phyloP scores from a whole-genome alignment of 352 stramenopile species.

The Aphanomyces cochlioides region DNA sequence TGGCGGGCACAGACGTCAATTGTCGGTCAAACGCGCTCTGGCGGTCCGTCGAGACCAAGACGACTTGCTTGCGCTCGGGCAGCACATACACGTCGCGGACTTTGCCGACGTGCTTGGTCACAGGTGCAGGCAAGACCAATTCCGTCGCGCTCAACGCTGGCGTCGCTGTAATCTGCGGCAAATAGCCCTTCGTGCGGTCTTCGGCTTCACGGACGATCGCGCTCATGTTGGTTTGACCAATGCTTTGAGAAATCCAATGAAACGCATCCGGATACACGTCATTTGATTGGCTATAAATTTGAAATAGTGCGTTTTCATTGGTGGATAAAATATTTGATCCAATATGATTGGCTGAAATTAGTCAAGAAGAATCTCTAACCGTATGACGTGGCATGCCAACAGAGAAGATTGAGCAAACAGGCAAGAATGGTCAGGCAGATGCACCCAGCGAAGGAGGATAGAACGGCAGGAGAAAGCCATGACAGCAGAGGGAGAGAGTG shows the following conservation, averaged over 20 bases:
- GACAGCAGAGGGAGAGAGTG: no score
- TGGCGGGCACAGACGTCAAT: slow-evolving; percentile 95
- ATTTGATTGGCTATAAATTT: slow-evolving; percentile 20
- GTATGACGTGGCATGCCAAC: no score
- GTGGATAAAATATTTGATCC: neutral
- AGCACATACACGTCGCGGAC: slow-evolving; percentile 92
- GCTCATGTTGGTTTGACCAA: slow-evolving; percentile 39
- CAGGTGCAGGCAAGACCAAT: slow-evolving; percentile 39
- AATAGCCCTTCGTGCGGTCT: slow-evolving; percentile 65
- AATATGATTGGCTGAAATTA: neutral
- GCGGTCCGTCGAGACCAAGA: slow-evolving; percentile 98
- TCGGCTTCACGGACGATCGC: slow-evolving; percentile 46
- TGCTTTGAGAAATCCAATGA: neutral
- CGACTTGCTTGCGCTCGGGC: slow-evolving; percentile 64
- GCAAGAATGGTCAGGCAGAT: no score
- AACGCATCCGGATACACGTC: neutral
- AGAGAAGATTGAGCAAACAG: no score
- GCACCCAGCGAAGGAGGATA: no score
- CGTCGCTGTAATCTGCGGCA: slow-evolving; percentile 49
- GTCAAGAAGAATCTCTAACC: neutral
- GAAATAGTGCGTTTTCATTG: no score
- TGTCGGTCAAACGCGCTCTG: slow-evolving; percentile 98
- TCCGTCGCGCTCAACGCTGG: slow-evolving; percentile 53
- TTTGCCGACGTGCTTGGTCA: slow-evolving; percentile 73
- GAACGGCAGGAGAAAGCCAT: no score